Base-by-base conservation (phyloP, 2,329 filamentous ascomycete species). In the Epichloe hybrida region DNA sequence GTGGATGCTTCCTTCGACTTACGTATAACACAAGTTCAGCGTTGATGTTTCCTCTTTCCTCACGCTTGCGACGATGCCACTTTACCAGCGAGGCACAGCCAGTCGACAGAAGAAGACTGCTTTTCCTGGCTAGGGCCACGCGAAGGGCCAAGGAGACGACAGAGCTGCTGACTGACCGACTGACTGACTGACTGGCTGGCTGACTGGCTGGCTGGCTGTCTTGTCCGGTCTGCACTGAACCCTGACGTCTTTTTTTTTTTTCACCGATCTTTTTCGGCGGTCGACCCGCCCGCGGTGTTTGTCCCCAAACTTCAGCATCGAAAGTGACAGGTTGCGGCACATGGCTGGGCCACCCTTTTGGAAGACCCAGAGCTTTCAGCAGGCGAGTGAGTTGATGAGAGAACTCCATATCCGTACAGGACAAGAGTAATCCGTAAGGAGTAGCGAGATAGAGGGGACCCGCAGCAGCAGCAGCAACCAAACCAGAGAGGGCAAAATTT, bases 11-110 rank as follows among this genome's bases (percentile, higher is more conserved):
- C 23, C 41, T 50, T 20, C 23, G 41, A 51, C 47, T 39, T 50
- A 50, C 43, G 51, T 31, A 50, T 47, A 52, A 46, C 34, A 53
- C 53, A 43, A 50, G 47, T 38, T 41, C 37, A 50, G 47, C 39
- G 43, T 55, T 48, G 38, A 46, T 58, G 62, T 62, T 64, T 57
- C 40, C 62, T 61, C 61, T 63, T 63, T 52, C 52, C 61, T 58
- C 59, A 31, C 52, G 43, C 50, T 54, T 51, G 27, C 13, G 21
- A 23, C 7, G 21, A 36, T 47, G 46, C 42, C 44, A 37, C 36
- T 45, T 17, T 49, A 40, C 50, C 17, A 49, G 41, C 13, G 31
- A 46, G 46, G 50, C 46, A 44, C 35, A 43, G 27, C 12, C 12
- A 31, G 31, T 40, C 4, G 20, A 31, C 23, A 17, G 23, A 34